Evolutionary conservation across 1,284 basidiomycete genomes (phyloP), one percentile per base, ranked within the genome.

Genomic region (Heterobasidion occidentale): DNA sequence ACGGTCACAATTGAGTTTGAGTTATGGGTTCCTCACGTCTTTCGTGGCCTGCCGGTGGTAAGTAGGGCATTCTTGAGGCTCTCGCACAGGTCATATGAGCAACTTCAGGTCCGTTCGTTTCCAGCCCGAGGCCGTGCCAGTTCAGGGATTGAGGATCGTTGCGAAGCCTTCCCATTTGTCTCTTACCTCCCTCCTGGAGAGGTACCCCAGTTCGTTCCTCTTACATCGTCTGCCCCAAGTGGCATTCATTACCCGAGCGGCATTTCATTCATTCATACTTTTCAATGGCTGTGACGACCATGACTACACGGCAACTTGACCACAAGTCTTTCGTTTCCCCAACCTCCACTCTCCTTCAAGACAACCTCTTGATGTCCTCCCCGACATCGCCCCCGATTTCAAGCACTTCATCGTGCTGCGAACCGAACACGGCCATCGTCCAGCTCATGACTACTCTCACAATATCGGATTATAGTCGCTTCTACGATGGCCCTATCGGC

Each of bases 401-500:
- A 12, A 36, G 35, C 49, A 58, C 44, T 36, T 55, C 54, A 61
- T 55, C 47, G 17, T 51, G 34, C 34, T 36, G 27, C 36, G 47
- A 48, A 7, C 54, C 54, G 8, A 35, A 70, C 56, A 66, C 70
- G 58, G 75, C 81, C 36, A 71, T 82, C 53, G 68, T 84, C 59
- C 65, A 77, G 52, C 70, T 85, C 34, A 69, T 75, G 11, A 83
- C 81, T 1, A 69, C 74, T 8, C 53, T 84, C 46, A 68, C 76
- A 52, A 78, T 86, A 33, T 69, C 74, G 2, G 70, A 83, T 64
- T 82, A 76, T 64, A 56, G 67, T 56, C 66, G 66, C 9, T 81
- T 71, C 67, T 83, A 81, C 63, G 54, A 66, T 36, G 63, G 65
- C 1, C 72, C 78, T 34, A 73, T 80, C 51, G 54, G 67, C 11